A percentile compares a stretch with the other conserved stretches of the same genome.
Evolutionary conservation across 2,329 filamentous ascomycete species (phyloP).

Genomic region (Elsinoe batatas): DNA sequence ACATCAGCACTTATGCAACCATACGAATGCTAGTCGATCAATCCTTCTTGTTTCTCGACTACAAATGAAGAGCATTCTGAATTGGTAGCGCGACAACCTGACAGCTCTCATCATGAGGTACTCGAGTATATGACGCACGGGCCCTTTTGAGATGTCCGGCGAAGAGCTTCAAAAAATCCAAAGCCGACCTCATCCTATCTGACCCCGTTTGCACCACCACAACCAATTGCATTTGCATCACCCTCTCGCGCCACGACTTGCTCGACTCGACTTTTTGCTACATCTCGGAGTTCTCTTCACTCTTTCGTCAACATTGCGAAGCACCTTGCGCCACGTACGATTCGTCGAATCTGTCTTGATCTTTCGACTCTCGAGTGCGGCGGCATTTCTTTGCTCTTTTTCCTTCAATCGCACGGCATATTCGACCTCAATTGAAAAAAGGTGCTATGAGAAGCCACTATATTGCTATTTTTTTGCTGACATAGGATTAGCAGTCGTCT

Average conservation of each 20-base stretch:
- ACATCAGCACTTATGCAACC: no score
- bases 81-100: not conserved
- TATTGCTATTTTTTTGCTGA: not conserved
- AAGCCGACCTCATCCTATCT: not conserved
- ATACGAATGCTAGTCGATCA: no score
- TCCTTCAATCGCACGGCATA: not conserved
- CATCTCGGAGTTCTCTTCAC: not conserved
- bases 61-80: no score
- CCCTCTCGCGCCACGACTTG: not conserved
- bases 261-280: not conserved
- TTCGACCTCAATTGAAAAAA: not conserved
- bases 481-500: not conserved
- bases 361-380: not conserved
- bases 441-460: not conserved
- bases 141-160: not conserved
- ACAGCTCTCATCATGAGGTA: not conserved
- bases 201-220: not conserved
- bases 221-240: constrained; percentile 10
- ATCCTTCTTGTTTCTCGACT: no score
- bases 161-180: constrained; percentile 5
- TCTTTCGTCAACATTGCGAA: not conserved
- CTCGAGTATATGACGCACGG: not conserved
- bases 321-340: not conserved
- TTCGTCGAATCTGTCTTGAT: not conserved
- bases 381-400: not conserved